phyloP scores from a whole-genome alignment of 257 asterid species.

The Salvia hispanica region DNA sequence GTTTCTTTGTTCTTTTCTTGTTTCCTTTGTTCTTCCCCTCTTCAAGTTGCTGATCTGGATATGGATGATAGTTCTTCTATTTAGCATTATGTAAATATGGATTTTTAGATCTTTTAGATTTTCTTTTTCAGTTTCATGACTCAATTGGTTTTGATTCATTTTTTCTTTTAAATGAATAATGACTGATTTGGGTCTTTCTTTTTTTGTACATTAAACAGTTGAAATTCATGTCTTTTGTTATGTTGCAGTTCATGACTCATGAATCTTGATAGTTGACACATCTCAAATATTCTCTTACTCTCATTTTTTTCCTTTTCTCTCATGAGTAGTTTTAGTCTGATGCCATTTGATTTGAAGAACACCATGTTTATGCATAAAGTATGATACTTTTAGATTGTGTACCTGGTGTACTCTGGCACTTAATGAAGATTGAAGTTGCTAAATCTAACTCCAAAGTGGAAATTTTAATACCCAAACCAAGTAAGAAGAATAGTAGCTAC shows the following conservation, averaged over 20 bases:
- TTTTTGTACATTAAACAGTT: not conserved
- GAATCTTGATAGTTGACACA: not conserved
- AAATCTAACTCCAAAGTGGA: not conserved
- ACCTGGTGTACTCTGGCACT: not conserved
- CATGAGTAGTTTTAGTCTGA: not conserved
- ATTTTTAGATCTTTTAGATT: conserved; percentile 32
- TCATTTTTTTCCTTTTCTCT: not conserved
- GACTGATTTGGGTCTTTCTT: conserved; percentile 12
- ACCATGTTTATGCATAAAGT: not conserved
- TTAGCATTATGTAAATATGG: conserved; percentile 46
- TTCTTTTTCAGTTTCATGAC: conserved; percentile 13
- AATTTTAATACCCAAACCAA: not conserved
- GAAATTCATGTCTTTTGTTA: conserved; percentile 4
- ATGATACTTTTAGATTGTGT: not conserved
- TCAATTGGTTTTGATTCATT: not conserved
- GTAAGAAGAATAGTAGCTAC: not conserved
- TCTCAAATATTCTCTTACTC: not conserved
- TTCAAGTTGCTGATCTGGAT: conserved; percentile 32
- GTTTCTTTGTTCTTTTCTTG: not conserved
- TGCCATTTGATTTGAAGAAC: conserved; percentile 3
- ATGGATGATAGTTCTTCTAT: conserved; percentile 30
- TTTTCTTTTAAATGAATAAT: conserved; percentile 1
- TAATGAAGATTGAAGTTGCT: conserved; percentile 6
- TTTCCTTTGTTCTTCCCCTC: conserved; percentile 1
- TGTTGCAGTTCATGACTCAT: not conserved